These are phyloP conservation scores for Diaporthe citri DNA, from an alignment of 2,329 filamentous ascomycete species.

Conservation along the genomic window DNA sequence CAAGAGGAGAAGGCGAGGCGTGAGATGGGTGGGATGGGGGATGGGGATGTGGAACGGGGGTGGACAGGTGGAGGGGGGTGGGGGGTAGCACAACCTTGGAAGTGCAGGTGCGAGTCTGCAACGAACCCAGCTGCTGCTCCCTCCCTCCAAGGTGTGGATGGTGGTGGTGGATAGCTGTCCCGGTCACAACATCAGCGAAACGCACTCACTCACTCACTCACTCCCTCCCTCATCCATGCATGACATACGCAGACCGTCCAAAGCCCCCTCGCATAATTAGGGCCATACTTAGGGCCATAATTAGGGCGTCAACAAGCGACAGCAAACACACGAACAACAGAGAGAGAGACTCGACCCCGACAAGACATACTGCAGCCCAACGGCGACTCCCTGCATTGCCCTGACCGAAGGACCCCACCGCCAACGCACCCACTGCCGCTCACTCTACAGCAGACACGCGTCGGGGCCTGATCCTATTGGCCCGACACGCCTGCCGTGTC, in stretches of 20 bases:
- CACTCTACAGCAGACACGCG: slow-evolving; percentile 1
- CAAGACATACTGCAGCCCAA: slow-evolving; percentile 16
- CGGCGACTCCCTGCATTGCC: slow-evolving; percentile 18
- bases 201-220: neutral
- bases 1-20: slow-evolving; percentile 38
- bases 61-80: slow-evolving; percentile 25
- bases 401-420: neutral
- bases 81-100: slow-evolving; percentile 22
- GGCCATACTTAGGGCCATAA: neutral
- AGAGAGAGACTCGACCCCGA: slow-evolving; percentile 18
- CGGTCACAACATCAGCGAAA: neutral
- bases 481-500: slow-evolving; percentile 15
- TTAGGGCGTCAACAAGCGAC: slow-evolving; percentile 15
- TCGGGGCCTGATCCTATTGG: slow-evolving; percentile 23
- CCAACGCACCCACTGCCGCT: neutral
- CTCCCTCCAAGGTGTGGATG: neutral
- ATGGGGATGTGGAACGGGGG: slow-evolving; percentile 30
- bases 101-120: neutral
- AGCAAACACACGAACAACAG: neutral
- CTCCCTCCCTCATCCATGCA: neutral
- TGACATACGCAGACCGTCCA: slow-evolving; percentile 1
- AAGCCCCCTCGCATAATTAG: slow-evolving; percentile 3
- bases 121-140: neutral
- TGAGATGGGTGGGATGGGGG: slow-evolving; percentile 25
- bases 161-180: neutral